Evolutionary conservation across 495 filamentous ascomycete species (phyloP), one percentile per base, ranked within the genome.

Genomic region (Extremus antarcticus): DNA sequence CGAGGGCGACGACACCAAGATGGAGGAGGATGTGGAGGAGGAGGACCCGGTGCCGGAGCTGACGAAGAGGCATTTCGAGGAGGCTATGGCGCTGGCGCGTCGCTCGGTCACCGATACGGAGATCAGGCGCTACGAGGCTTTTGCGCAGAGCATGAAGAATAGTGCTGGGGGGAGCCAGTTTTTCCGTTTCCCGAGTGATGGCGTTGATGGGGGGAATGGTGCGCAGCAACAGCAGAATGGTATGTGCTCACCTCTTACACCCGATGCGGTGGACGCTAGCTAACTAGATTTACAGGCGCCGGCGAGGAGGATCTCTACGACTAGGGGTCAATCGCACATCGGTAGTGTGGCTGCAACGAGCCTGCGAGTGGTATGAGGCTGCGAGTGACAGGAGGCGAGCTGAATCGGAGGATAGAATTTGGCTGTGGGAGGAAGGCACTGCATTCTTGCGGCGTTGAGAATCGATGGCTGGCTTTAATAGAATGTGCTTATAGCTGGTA

Each of bases 121-220:
- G 77, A 89, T 98, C 64, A 85, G 94, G 59, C 85, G 90, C 53
- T 98, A 98, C 71, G 92, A 98, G 77, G 94, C 92, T 24, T 98
- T 98, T 61, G 87, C 92, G 29, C 94, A 97, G 76, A 91, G 88
- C 69, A 86, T 98, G 87, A 98, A 98, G 85, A 92, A 94, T 68
- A 81, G 87, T 20, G 63, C 46, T 41, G 88, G 92, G 47, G 89
- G 89, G 51, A 91, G 90, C 69, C 87, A 82, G 60, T 95, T 89
- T 80, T 97, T 97, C 86, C 86, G 91, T 69, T 97, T 97, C 83
- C 92, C 91, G 0, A 68, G 70, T 29, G 60, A 47, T n/a, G 66
- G 57, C 8, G 60, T n/a, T 16, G 40, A 58, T n/a, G 51, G 52
- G 17, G 40, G 38, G 16, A 15, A 17, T 21, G 55, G 24, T 1